Evolutionary conservation across 805 yeast genomes (phyloP).

Genomic region (Kluyveromyces starmeri): DNA sequence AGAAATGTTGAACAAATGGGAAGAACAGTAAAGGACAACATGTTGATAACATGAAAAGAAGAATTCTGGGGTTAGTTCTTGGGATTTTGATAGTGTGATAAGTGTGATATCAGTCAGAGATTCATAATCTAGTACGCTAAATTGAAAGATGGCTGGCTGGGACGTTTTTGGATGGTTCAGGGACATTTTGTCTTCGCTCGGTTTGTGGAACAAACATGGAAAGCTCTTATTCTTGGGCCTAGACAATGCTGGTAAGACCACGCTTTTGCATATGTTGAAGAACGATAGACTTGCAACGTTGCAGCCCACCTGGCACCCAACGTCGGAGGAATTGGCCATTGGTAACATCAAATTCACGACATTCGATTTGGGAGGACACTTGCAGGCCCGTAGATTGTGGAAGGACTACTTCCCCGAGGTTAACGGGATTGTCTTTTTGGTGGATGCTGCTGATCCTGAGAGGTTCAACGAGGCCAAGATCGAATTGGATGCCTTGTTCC

Average conservation of each 20-base stretch:
- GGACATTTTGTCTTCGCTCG: constrained; percentile 70
- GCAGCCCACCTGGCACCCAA: constrained; percentile 97
- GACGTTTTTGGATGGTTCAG: constrained; percentile 39
- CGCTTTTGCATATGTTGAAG: constrained; percentile 74
- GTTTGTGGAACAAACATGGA: constrained; percentile 91
- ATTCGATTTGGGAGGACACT: constrained; percentile 97
- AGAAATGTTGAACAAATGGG: too few species aligned
- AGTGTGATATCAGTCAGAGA: too few species aligned
- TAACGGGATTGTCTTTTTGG: constrained; percentile 91
- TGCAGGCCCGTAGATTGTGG: constrained; percentile 98
- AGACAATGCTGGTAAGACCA: constrained; percentile 97
- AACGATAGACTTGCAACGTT: constrained; percentile 96
- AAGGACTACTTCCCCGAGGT: constrained; percentile 99
- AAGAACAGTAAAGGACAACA: too few species aligned
- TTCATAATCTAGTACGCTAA: too few species aligned
- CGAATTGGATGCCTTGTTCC: constrained; percentile 86
- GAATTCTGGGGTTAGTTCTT: too few species aligned
- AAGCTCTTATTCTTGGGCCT: constrained; percentile 91
- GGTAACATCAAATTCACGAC: constrained; percentile 96
- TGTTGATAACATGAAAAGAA: too few species aligned
- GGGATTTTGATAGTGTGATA: too few species aligned
- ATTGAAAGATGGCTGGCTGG: constrained; percentile 13
- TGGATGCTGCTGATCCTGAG: constrained; percentile 94
- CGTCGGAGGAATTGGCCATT: constrained; percentile 95
- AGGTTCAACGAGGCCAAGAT: constrained; percentile 92